Conservation (phyloP, 148 eudicot genomes). For the Limonium bicolor region DNA sequence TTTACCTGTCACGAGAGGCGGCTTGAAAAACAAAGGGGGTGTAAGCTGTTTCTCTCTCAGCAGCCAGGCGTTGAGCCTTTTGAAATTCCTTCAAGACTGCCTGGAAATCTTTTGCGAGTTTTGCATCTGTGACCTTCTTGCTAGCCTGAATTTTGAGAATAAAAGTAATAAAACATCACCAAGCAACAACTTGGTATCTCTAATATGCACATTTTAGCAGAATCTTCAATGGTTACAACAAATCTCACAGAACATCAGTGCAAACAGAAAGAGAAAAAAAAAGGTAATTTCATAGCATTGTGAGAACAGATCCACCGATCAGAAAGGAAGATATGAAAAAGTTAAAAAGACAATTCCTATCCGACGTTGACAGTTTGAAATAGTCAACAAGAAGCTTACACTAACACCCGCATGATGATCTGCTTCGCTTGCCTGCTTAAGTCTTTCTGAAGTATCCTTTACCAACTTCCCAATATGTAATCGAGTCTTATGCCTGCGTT, state of each 20-base stretch:
- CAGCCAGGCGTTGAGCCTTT: slow-evolving; percentile 44
- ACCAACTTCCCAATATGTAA: slow-evolving; percentile 30
- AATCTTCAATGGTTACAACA: too few relatives aligned
- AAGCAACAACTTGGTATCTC: neutral
- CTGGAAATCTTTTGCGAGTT: slow-evolving; percentile 42
- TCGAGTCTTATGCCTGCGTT: slow-evolving; percentile 26
- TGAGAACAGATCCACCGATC: neutral
- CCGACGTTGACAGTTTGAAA: neutral
- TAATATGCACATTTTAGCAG: too few relatives aligned
- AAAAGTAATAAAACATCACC: neutral
- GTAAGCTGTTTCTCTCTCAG: slow-evolving; percentile 33
- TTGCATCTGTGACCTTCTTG: slow-evolving; percentile 41
- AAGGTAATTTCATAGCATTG: neutral
- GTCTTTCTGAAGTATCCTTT: slow-evolving; percentile 36
- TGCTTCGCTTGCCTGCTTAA: slow-evolving; percentile 33
- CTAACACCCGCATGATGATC: slow-evolving; percentile 20
- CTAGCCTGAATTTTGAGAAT: slow-evolving; percentile 21
- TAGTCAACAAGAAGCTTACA: slow-evolving; percentile 33
- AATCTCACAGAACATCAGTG: neutral
- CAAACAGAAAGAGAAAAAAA: neutral
- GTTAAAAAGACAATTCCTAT: neutral
- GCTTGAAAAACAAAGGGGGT: slow-evolving; percentile 17
- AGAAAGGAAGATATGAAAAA: neutral
- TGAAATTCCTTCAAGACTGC: slow-evolving; percentile 38
- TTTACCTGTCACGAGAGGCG: neutral